Base-by-base conservation (phyloP, 1,284 basidiomycete genomes). In the Cryptococcus wingfieldii region DNA sequence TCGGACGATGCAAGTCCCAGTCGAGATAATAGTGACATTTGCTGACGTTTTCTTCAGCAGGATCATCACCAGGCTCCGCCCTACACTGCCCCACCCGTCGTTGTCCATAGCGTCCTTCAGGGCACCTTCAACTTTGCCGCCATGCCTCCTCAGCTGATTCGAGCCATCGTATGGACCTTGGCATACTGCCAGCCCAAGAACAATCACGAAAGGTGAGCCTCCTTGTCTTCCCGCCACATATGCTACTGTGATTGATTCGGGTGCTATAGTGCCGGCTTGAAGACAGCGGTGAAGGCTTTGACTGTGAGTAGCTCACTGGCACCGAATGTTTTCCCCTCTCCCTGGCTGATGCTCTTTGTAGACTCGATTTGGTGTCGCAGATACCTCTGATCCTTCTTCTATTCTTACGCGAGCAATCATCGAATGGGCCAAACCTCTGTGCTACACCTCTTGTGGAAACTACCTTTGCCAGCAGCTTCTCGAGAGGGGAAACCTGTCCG, bases 391-490 rank as follows among this genome's bases (percentile, higher is more conserved):
- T 8, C 42, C 53, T 2, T 44, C 53, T 0, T 23, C 41, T 5
- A 47, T 56, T 38, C 58, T 74, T 12, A 61, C 66, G 42, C 58
- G 53, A 27, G 58, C 65, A 18, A 74, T 72, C 50, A 60, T 70
- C 12, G 71, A 71, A 43, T 67, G 57, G 59, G 71, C 71, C 9
- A 65, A 66, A 43, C 54, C 57, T 4, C 69, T 74, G n/a, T 74
- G 72, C 56, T 70, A 63, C 50, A 72, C 71, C 13, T 70, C 71
- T 31, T 72, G 69, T 45, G 72, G 72, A 23, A 74, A 74, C 53
- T 72, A 74, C 48, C 66, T 74, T 14, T 74, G 72, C 54, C 72
- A 74, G 46, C 72, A 74, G 55, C 61, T 74, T 31, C 63, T 74
- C 8, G 72, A 74, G 38, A 63, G 66, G 47, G 69, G 67, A 1